Evolutionary conservation across 2,329 filamentous ascomycete genomes (phyloP), one percentile per base, ranked within the genome.

Genomic region (Penicillium occitanis): DNA sequence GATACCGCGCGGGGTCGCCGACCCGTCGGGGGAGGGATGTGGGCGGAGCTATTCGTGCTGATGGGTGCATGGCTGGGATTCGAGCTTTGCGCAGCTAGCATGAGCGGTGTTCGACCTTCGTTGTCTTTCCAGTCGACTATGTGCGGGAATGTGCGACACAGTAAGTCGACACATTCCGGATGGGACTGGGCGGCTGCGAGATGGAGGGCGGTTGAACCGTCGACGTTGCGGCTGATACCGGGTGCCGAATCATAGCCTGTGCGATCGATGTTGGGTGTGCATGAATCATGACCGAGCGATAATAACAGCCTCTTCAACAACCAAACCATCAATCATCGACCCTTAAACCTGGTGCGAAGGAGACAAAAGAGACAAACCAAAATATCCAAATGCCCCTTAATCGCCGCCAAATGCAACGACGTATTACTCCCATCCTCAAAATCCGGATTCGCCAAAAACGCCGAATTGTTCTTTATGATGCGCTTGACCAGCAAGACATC

Each of bases 161-260:
- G 84, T 42, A 91, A 82, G 68, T 90, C 87, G 14, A 92, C 91
- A 25, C 91, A 86, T 60, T 91, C 89, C 69, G 90, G 88, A 72
- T 92, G 90, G 14, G 90, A 90, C 1, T 84, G 84, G 6, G 80
- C 80, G 0, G 91, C 87, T 11, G 92, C 92, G 2, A 95, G 84
- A 87, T 94, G 93, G 59, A 96, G 82, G 0, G 92, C 89, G 0
- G 92, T 96, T 73, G 94, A 89, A 73, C 91, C 87, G 68, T 89
- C 84, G 71, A 92, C 90, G 76, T 96, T 96, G 69, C 92, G 84
- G 13, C 90, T 90, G 35, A 93, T 87, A 60, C 88, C 87, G 5
- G 72, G 70, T 10, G 72, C 70, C 14, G 67, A 61, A 65, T 73
- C 69, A 67, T 72, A 73, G 63, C 73, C 75, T 55, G 72, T 72